phyloP scores from a whole-genome alignment of 2,329 filamentous ascomycete genomes.

The Thelonectria olida region DNA sequence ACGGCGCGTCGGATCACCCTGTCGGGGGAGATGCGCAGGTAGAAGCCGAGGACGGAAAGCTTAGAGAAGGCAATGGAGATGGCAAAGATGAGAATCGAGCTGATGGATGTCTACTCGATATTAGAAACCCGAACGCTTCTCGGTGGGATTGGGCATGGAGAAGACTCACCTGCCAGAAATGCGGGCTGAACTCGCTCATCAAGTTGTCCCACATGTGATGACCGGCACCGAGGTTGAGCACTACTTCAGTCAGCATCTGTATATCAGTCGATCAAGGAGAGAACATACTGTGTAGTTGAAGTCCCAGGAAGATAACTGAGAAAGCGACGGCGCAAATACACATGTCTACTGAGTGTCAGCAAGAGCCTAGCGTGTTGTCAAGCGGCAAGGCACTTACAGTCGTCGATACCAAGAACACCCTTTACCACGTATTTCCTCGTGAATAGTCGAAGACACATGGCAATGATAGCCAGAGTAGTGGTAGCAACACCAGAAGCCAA shows the following conservation, averaged over 20 bases:
- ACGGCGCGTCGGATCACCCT: constrained; percentile 34
- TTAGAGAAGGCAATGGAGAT: constrained; percentile 51
- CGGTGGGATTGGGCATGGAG: neutral
- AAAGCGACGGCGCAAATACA: constrained; percentile 37
- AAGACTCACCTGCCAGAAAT: constrained; percentile 35
- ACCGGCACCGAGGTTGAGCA: constrained; percentile 37
- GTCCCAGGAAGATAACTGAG: constrained; percentile 35
- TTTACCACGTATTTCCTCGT: constrained; percentile 42
- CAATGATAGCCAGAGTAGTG: constrained; percentile 33
- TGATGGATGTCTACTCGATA: constrained; percentile 40
- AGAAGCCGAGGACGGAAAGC: constrained; percentile 55
- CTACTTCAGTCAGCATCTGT: constrained; percentile 9
- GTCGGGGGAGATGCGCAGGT: constrained; percentile 51
- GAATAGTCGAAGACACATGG: constrained; percentile 38
- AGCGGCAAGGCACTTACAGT: constrained; percentile 32
- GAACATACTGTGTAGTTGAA: constrained; percentile 35
- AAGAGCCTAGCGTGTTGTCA: neutral
- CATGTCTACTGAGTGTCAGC: constrained; percentile 30
- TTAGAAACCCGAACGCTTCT: neutral
- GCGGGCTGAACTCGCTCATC: constrained; percentile 30
- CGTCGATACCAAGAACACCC: constrained; percentile 38
- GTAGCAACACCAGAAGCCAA: constrained; percentile 34
- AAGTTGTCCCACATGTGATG: constrained; percentile 43
- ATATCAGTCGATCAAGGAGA: neutral
- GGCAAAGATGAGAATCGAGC: constrained; percentile 54